Evolutionary conservation across 192 early-diverging fungal genomes (phyloP), one percentile per base, ranked within the genome.

Genomic region (Powellomyces hirtus): DNA sequence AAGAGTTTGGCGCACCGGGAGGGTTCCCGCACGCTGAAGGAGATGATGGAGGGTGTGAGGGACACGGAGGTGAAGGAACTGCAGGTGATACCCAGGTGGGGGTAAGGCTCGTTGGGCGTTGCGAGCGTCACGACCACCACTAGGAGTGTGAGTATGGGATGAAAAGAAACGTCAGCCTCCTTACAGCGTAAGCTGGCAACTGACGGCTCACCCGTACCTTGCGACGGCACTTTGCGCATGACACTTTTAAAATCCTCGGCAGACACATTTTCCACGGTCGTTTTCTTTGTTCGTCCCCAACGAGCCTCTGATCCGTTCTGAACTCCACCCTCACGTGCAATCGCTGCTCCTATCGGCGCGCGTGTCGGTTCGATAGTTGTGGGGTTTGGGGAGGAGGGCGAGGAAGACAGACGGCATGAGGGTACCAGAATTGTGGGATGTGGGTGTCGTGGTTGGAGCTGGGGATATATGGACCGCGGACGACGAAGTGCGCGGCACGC

Each of bases 1-100:
- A 29, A 2, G 53, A 34, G 20, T 56, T 31, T 5, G 53, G 6
- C 52, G 86, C 78, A 30, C 10, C 79, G 73, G 11, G 89, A 90
- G 2, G 86, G 89, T 0, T 75, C 64, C n/a, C 84, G 81, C 1
- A 90, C 79, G 66, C 79, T 81, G 52, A 90, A 90, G 0, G 84
- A 77, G 20, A 90, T 71, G 14, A 86, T 70, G 7, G 89, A 85
- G 8, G 89, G 89, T 26, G 77, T 61, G 2, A 90, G 68, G 4
- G 84, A 83, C 27, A 90, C 80, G 0, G 89, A 89, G 0, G 84
- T 85, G 52, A 90, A 89, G 4, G 87, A 89, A 10, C 81, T 82
- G 31, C 86, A 82, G 8, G 89, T 90, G 51, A 84, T 89, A 8
- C 89, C 89, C 6, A 62, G 55, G 4, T 51, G 30, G 2, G 31